Evolutionary conservation across 176 grass and related monocot genomes (phyloP), one percentile per base, ranked within the genome.

Genomic region (Luzula sylvatica): DNA sequence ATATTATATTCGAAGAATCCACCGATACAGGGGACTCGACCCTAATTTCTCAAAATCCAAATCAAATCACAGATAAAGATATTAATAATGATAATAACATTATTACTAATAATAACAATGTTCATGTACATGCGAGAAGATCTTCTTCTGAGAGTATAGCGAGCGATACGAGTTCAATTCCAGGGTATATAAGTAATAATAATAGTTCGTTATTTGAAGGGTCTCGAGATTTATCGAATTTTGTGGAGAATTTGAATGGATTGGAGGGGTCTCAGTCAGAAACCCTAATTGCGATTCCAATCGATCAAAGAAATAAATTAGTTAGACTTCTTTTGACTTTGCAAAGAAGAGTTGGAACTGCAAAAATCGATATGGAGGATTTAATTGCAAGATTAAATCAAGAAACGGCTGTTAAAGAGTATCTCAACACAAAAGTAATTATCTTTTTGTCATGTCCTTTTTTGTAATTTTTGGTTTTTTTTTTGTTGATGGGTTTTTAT

Each of bases 361-460:
- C 78, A 74, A 98, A 83, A 76, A 87, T 72, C 14, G 93, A 98
- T 66, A 90, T 92, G 93, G 93, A 98, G 60, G 86, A 98, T 98
- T 82, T 98, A 55, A 98, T 90, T 70, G 78, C 86, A 72, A 66
- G 93, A 52, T 40, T 98, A 71, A 87, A 87, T 83, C 85, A 98
- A 67, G 93, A 90, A 83, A 83, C 54, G 29, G 69, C 93, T 40
- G 93, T 98, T 15, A 98, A 98, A 83, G 93, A 90, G 24, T 98
- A 98, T 58, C 93, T 98, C 61, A 57, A 66, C 8, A 98, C 86
- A 56, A 98, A 98, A 82, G 93, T 98, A 62, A 45, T 32, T 56
- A 4, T 76, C n/a, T n/a, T 75, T 56, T 52, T 64, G 20, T 65
- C 13, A 63, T 7, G 47, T 56, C 20, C 24, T 45, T 63, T 25